Base-by-base conservation (phyloP, 345 rosid species). In the Ailanthus altissimus region DNA sequence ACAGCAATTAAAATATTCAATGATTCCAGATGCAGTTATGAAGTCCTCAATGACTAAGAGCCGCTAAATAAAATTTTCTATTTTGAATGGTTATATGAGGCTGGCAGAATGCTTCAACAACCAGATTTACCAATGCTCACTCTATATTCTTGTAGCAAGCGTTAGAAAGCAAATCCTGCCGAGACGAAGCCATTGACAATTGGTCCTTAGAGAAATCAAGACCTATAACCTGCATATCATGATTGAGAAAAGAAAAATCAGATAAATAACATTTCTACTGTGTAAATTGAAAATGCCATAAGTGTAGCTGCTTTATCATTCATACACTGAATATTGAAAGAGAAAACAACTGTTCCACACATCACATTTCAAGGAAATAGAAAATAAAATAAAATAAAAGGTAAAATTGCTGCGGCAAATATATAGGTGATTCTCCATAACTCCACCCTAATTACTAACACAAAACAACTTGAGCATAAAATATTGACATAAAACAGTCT, bases 141-240 rank as follows among this genome's bases (percentile, higher is more conserved):
- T 90, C 94, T 65, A 96, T 96, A 84, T 88, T 92, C 77, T 83
- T 82, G 86, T 85, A 89, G 82, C 91, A 90, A 62, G 88, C 80
- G 77, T 88, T 90, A 5, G 72, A 77, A 51, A 70, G 81, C 73
- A 74, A 78, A 51, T 69, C 75, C 79, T 92, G 93, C 76, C 92
- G 82, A 20, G 87, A 85, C 49, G 93, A 82, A 84, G 99, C 93
- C 60, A 91, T 72, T 36, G 86, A 87, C 69, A 93, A 71, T 82
- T 92, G 97, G 76, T 90, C 92, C 82, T 73, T 84, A 0, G 98
- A 90, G 77, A 95, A 93, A 89, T 95, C 99, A 79, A 95, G 77
- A 81, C 97, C 97, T 64, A 51, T 78, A 76, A 93, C 98, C 98
- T 93, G 66, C 65, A 83, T 75, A 20, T 75, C 49, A 18, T 23